Base-by-base conservation (phyloP, 1,284 basidiomycete genomes). In the Mrakiaceae sp. region DNA sequence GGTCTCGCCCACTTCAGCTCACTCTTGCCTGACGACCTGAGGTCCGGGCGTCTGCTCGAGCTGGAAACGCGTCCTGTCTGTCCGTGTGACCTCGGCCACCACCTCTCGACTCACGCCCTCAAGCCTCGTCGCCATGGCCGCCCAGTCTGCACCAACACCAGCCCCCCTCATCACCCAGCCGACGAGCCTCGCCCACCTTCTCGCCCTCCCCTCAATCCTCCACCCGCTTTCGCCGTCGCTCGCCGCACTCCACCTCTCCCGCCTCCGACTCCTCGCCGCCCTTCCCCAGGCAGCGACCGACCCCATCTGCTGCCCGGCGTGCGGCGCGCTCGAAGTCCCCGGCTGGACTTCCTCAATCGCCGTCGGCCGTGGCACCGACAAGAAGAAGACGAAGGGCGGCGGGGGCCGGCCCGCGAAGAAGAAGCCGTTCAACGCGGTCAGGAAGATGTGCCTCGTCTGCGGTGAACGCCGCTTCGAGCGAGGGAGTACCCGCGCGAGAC, bases 221-320 rank as follows among this genome's bases (percentile, higher is more conserved):
- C 40, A 44, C 40, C 60, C 60, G 14, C 27, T 61, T 42, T 61
- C 60, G 5, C 60, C 49, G 12, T 7, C 43, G 40, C 49, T 53
- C 39, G 43, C 60, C 14, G 50, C 60, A n/a, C 51, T 61, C 8
- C 60, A 61, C 60, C 60, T 61, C 51, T 50, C 60, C 2, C 49
- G 60, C 12, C 60, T 61, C n/a, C 60, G 60, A 27, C 60, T 61
- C 0, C 60, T 61, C 42, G 47, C 60, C 2, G 47, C 60, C 5
- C 60, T 61, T 42, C 60, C 60, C 4, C 47, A 39, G 7, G 47
- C 52, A 39, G 40, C 60, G 11, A 61, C 60, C 14, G 40, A 49
- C 43, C 7, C 9, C 52, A n/a, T 61, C 40, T 61, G 50, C 60
- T 61, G 60, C 51, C 40, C 51, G 4, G 54, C 52, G 54, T 61